Evolutionary conservation across 805 yeast species (phyloP).

Genomic region (Kazachstania kunashirensis): DNA sequence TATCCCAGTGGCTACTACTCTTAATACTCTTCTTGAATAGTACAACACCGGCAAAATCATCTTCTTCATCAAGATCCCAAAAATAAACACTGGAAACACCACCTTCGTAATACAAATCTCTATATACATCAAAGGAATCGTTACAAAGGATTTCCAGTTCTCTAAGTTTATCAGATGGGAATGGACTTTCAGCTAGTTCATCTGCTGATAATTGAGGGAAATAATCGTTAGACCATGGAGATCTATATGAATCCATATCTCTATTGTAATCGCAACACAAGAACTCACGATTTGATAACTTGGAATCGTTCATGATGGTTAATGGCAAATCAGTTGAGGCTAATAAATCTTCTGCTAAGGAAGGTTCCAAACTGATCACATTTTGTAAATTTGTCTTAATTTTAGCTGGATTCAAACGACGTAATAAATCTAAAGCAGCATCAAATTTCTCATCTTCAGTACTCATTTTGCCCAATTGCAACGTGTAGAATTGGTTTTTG

Average conservation of each 20-base stretch:
- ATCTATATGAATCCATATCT: slow-evolving; percentile 84
- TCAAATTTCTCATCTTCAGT: slow-evolving; percentile 35
- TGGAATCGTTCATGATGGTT: slow-evolving; percentile 23
- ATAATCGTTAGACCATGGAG: slow-evolving; percentile 83
- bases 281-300: slow-evolving; percentile 44
- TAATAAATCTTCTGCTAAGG: slow-evolving; percentile 75
- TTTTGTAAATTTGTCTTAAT: slow-evolving; percentile 39
- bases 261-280: slow-evolving; percentile 90
- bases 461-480: neutral
- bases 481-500: neutral
- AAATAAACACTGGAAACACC: slow-evolving; percentile 82
- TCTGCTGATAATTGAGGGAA: slow-evolving; percentile 31
- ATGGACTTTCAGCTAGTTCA: slow-evolving; percentile 60
- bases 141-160: slow-evolving; percentile 73
- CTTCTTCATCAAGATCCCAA: slow-evolving; percentile 72
- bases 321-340: slow-evolving; percentile 85
- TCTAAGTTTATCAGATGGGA: slow-evolving; percentile 58
- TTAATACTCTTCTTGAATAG: slow-evolving; percentile 55
- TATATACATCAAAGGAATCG: slow-evolving; percentile 82
- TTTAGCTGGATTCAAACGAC: slow-evolving; percentile 64
- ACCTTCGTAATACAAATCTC: slow-evolving; percentile 92
- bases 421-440: slow-evolving; percentile 67
- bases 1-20: slow-evolving; percentile 67
- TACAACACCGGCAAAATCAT: slow-evolving; percentile 78
- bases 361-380: slow-evolving; percentile 42